Conservation (phyloP, 2,329 filamentous ascomycete genomes). For the Hypoxylon sp. region DNA sequence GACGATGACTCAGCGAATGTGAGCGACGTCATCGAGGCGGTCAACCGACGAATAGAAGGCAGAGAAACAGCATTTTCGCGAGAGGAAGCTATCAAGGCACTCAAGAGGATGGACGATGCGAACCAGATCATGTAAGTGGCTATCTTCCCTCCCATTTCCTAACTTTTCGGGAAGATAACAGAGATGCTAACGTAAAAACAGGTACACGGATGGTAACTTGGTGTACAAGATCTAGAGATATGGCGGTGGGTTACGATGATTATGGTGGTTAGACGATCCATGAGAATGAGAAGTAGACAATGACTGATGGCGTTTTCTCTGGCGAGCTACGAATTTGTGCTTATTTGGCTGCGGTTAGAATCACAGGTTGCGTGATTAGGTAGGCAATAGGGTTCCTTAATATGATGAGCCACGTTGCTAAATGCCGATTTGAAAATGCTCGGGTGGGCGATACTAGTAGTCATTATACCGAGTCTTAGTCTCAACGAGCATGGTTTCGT, state of each 20-base stretch:
- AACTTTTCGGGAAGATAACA: background rate
- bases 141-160: background rate
- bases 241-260: slow-evolving; percentile 23
- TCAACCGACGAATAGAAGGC: slow-evolving; percentile 78
- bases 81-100: slow-evolving; percentile 80
- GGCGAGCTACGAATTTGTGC: slow-evolving; percentile 12
- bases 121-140: slow-evolving; percentile 92
- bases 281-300: slow-evolving; percentile 12
- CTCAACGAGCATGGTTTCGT: background rate
- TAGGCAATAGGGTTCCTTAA: slow-evolving; percentile 7
- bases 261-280: slow-evolving; percentile 24
- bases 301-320: slow-evolving; percentile 20
- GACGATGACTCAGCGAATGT: slow-evolving; percentile 86
- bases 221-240: slow-evolving; percentile 53
- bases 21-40: slow-evolving; percentile 79
- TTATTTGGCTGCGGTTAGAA: slow-evolving; percentile 5
- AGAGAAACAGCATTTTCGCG: slow-evolving; percentile 74
- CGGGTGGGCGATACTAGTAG: background rate
- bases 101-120: slow-evolving; percentile 83
- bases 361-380: background rate
- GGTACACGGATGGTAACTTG: slow-evolving; percentile 55
- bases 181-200: slow-evolving; percentile 45
- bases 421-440: background rate
- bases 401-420: slow-evolving; percentile 32
- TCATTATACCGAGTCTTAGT: background rate